phyloP scores from a whole-genome alignment of 129 eudicot species.

The Arctium lappa region DNA sequence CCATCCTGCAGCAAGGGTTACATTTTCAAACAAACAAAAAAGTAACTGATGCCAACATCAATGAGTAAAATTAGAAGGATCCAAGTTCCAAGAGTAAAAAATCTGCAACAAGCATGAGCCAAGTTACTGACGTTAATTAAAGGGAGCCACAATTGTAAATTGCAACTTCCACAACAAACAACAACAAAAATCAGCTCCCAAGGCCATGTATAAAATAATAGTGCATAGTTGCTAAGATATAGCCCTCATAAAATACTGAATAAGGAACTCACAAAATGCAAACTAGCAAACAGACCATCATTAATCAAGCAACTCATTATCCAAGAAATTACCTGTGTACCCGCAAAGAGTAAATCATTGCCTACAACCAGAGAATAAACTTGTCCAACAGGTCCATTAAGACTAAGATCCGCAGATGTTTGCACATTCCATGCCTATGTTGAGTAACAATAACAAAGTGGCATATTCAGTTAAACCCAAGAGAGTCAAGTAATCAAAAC shows the following conservation, averaged over 20 bases:
- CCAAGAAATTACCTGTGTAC: constrained; percentile 59
- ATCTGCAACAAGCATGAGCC: too few relatives aligned
- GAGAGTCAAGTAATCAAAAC: background rate
- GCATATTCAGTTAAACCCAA: background rate
- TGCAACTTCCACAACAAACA: background rate
- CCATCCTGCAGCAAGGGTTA: constrained; percentile 62
- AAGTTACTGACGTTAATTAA: too few relatives aligned
- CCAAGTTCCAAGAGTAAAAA: too few relatives aligned
- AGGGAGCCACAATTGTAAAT: background rate
- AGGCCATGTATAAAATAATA: background rate
- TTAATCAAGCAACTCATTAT: background rate
- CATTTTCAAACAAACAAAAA: background rate
- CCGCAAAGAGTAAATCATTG: constrained; percentile 82
- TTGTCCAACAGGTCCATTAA: constrained; percentile 92
- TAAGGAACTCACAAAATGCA: background rate
- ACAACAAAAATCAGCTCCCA: too few relatives aligned
- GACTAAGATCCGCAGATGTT: constrained; percentile 64
- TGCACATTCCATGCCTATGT: constrained; percentile 91
- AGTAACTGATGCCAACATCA: background rate
- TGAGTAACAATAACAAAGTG: constrained; percentile 2
- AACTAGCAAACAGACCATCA: background rate
- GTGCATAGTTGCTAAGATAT: background rate
- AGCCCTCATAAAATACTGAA: background rate
- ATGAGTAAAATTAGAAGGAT: too few relatives aligned
- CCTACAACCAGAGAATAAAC: constrained; percentile 89